These are phyloP conservation scores for Darksidea phi DNA, from an alignment of 495 filamentous ascomycete genomes.

Conservation along the genomic window DNA sequence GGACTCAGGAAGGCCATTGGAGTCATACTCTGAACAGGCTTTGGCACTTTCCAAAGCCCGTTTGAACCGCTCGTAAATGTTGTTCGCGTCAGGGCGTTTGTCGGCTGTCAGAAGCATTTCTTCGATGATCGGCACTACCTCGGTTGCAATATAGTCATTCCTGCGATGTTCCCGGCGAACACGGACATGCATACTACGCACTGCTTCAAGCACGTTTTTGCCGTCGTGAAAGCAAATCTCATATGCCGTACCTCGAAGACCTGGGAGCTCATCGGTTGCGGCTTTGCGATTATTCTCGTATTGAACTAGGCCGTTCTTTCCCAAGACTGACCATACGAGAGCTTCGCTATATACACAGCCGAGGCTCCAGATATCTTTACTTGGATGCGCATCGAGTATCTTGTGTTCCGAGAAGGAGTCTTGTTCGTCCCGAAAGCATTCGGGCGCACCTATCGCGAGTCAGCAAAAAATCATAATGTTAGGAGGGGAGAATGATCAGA, in stretches of 20 bases:
- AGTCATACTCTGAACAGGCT: no score
- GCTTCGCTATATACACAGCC: slow-evolving; percentile 51
- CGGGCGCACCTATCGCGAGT: slow-evolving; percentile 39
- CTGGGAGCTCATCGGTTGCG: slow-evolving; percentile 31
- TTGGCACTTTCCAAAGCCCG: background rate
- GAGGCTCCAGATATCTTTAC: slow-evolving; percentile 50
- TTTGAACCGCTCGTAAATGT: background rate
- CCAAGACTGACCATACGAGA: slow-evolving; percentile 45
- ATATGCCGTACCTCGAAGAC: slow-evolving; percentile 35
- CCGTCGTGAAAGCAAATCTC: slow-evolving; percentile 49
- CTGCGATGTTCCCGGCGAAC: background rate
- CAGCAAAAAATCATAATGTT: background rate
- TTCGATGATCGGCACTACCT: slow-evolving; percentile 10
- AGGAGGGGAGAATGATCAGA: background rate
- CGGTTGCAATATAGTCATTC: background rate
- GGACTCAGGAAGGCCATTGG: no score
- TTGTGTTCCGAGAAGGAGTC: slow-evolving; percentile 32
- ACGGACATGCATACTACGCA: slow-evolving; percentile 1
- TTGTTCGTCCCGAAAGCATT: slow-evolving; percentile 40
- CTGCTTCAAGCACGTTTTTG: slow-evolving; percentile 34
- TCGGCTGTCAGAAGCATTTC: slow-evolving; percentile 2
- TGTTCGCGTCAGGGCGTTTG: background rate
- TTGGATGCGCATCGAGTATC: slow-evolving; percentile 25
- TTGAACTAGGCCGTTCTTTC: slow-evolving; percentile 36
- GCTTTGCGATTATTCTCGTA: slow-evolving; percentile 42